phyloP scores from a whole-genome alignment of 345 rosid genomes.

The Gossypium australe region DNA sequence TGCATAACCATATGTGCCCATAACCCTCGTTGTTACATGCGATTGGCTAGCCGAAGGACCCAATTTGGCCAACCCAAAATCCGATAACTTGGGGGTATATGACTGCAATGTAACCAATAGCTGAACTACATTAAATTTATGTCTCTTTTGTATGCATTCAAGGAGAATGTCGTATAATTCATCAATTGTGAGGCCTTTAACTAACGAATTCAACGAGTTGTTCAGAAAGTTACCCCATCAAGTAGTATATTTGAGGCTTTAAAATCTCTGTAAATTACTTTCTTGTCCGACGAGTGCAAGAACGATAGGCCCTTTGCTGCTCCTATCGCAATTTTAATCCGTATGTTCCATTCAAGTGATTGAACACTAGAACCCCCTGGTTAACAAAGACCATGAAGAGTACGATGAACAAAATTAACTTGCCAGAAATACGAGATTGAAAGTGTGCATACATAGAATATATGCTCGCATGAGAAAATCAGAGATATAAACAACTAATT shows the following conservation, averaged over 20 bases:
- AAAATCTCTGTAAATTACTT: slow-evolving; percentile 88
- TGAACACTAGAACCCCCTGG: slow-evolving; percentile 74
- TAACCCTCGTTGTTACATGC: slow-evolving; percentile 88
- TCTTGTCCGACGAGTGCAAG: slow-evolving; percentile 75
- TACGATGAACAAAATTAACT: not conserved
- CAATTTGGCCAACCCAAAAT: slow-evolving; percentile 87
- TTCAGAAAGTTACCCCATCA: slow-evolving; percentile 55
- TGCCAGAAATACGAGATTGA: not conserved
- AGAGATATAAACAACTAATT: not conserved
- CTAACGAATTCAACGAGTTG: not conserved
- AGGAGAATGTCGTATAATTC: not conserved
- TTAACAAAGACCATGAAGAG: slow-evolving; percentile 6
- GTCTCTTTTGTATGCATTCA: not conserved
- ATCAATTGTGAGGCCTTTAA: not conserved
- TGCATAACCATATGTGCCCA: slow-evolving; percentile 93
- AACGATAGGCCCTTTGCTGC: slow-evolving; percentile 79
- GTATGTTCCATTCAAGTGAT: slow-evolving; percentile 69
- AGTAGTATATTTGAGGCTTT: slow-evolving; percentile 89
- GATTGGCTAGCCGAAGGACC: slow-evolving; percentile 98
- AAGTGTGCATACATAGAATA: not conserved
- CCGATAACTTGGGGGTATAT: slow-evolving; percentile 83
- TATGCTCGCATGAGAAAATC: not conserved
- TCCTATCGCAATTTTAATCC: slow-evolving; percentile 76
- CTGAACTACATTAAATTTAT: slow-evolving; percentile 4
- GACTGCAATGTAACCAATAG: slow-evolving; percentile 38